These are phyloP conservation scores for Priceomyces fermenticarens DNA, from an alignment of 805 yeast species.

Conservation along the genomic window DNA sequence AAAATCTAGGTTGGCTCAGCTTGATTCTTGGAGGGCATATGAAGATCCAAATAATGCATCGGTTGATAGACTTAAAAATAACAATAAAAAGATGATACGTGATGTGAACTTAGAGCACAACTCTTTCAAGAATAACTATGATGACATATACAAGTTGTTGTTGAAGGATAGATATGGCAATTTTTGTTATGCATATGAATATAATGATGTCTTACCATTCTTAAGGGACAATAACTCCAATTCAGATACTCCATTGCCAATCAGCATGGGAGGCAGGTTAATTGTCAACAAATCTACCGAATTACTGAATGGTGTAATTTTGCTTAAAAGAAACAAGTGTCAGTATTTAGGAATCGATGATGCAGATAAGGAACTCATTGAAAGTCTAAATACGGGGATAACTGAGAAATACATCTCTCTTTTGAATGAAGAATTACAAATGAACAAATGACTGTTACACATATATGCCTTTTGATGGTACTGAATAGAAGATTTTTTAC, in stretches of 20 bases:
- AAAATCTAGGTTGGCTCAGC: conserved; percentile 46
- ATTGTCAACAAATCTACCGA: conserved; percentile 47
- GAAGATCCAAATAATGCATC: conserved; percentile 59
- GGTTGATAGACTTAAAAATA: conserved; percentile 49
- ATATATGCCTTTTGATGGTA: neutral
- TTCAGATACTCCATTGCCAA: conserved; percentile 31
- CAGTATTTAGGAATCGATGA: conserved; percentile 28
- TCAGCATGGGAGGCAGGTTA: conserved; percentile 57
- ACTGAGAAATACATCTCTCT: conserved; percentile 37
- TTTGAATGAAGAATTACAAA: conserved; percentile 25
- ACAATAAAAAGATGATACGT: conserved; percentile 36
- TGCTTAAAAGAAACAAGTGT: conserved; percentile 32
- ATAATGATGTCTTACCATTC: conserved; percentile 48
- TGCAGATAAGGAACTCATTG: conserved; percentile 19
- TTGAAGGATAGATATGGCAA: conserved; percentile 54
- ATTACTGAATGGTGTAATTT: conserved; percentile 45
- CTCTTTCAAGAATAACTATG: conserved; percentile 28
- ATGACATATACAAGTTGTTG: conserved; percentile 47
- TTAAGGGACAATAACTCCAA: conserved; percentile 24
- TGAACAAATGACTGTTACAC: conserved; percentile 1
- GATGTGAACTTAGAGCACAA: conserved; percentile 38
- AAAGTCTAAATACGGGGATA: conserved; percentile 30
- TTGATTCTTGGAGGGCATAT: conserved; percentile 52
- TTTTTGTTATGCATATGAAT: conserved; percentile 56
- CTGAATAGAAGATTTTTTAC: neutral